Evolutionary conservation across 2,329 filamentous ascomycete genomes (phyloP).

Genomic region (Elsinoe fawcettii): DNA sequence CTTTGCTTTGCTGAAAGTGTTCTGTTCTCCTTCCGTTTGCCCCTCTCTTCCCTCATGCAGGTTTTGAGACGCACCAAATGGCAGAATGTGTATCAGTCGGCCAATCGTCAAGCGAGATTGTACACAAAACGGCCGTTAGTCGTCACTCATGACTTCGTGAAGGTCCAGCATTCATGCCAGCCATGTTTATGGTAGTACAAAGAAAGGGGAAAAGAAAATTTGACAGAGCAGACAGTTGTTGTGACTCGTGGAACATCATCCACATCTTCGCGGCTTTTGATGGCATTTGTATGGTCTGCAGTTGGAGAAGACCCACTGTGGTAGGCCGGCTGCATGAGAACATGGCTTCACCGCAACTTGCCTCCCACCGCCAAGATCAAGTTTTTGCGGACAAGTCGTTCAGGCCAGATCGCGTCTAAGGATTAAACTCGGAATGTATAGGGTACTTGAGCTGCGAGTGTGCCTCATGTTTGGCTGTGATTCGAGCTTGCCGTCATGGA

Average conservation of each 20-base stretch:
- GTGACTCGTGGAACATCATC: constrained; percentile 8
- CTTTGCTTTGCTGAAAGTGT: background rate
- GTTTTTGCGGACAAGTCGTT: background rate
- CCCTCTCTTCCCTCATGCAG: constrained; percentile 4
- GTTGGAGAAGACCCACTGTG: background rate
- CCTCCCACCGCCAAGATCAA: constrained; percentile 3
- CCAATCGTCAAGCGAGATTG: constrained; percentile 11
- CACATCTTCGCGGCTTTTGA: background rate
- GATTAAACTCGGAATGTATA: constrained; percentile 9
- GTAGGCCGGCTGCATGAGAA: background rate
- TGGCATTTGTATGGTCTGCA: constrained; percentile 12
- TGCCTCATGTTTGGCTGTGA: constrained; percentile 1
- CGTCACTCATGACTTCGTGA: constrained; percentile 10
- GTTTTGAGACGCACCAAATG: background rate
- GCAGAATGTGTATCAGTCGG: constrained; percentile 1
- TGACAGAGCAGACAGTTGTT: background rate
- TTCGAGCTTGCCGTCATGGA: background rate
- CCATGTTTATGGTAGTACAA: background rate
- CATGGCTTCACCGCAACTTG: constrained; percentile 11
- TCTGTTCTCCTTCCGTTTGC: background rate
- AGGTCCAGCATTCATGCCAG: background rate
- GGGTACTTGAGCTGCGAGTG: constrained; percentile 1
- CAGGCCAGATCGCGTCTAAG: constrained; percentile 6
- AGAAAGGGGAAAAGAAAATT: constrained; percentile 5
- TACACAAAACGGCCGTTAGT: background rate